These are phyloP conservation scores for Noccaea bulbosa DNA, from an alignment of 345 rosid species.

Conservation along the genomic window DNA sequence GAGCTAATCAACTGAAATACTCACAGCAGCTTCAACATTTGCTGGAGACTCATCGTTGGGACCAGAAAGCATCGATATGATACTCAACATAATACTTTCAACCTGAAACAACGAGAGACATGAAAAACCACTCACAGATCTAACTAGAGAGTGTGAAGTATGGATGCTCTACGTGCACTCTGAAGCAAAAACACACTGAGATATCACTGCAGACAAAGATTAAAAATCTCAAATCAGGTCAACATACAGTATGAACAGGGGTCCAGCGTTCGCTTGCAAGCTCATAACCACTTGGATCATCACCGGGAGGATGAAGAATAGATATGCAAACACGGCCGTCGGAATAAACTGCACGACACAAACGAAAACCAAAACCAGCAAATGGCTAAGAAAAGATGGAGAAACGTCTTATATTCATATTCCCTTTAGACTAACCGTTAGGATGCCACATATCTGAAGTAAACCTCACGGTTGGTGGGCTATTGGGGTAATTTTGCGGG, in stretches of 20 bases:
- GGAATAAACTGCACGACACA: slow-evolving; percentile 61
- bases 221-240: neutral
- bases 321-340: slow-evolving; percentile 99
- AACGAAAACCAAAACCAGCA: slow-evolving; percentile 11
- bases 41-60: slow-evolving; percentile 97
- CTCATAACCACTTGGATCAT: slow-evolving; percentile 96
- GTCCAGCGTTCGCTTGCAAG: slow-evolving; percentile 98
- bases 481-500: slow-evolving; percentile 87
- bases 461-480: slow-evolving; percentile 91
- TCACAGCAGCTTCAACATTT: slow-evolving; percentile 88
- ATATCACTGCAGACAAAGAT: neutral
- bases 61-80: slow-evolving; percentile 85
- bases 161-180: neutral
- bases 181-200: neutral
- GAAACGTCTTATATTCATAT: neutral
- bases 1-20: slow-evolving; percentile 32
- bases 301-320: slow-evolving; percentile 98
- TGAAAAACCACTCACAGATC: neutral
- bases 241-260: slow-evolving; percentile 91
- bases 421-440: slow-evolving; percentile 56
- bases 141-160: neutral
- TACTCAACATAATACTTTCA: slow-evolving; percentile 82
- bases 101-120: slow-evolving; percentile 47
- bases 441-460: slow-evolving; percentile 99
- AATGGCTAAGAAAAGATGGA: neutral